phyloP scores from a whole-genome alignment of 352 stramenopile species.

The Pythium rhizo-oryzae region DNA sequence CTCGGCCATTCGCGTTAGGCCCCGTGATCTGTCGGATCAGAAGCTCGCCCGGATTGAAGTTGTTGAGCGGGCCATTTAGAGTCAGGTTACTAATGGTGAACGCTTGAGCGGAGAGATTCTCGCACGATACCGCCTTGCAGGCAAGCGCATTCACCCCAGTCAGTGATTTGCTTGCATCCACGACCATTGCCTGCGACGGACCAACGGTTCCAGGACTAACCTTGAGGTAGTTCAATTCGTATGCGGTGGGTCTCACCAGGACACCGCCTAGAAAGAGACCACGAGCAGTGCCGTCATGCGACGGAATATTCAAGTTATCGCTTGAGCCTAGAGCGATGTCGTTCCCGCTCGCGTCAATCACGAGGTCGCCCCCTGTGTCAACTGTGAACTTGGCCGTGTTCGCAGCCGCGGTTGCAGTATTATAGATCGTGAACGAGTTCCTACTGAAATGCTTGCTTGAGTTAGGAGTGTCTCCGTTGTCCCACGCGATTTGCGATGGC shows the following conservation, averaged over 20 bases:
- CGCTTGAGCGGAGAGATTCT: neutral
- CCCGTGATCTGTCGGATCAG: conserved; percentile 1
- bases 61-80: conserved; percentile 1
- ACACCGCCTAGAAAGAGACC: conserved; percentile 1
- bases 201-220: neutral
- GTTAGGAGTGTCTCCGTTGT: too few relatives aligned
- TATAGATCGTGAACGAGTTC: conserved; percentile 7
- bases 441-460: too few relatives aligned
- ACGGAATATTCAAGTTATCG: conserved; percentile 2
- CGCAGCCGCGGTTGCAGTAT: neutral
- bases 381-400: neutral
- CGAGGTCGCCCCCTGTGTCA: neutral
- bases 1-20: neutral
- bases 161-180: conserved; percentile 5
- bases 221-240: conserved; percentile 2
- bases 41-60: conserved; percentile 1
- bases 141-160: neutral
- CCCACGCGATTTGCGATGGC: neutral
- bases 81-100: conserved; percentile 5
- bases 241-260: neutral
- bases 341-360: conserved; percentile 3
- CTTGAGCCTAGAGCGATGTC: neutral
- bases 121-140: neutral
- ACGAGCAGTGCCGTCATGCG: neutral
- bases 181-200: neutral